phyloP scores from a whole-genome alignment of 257 asterid genomes.

The Nicotiana noctiflora region DNA sequence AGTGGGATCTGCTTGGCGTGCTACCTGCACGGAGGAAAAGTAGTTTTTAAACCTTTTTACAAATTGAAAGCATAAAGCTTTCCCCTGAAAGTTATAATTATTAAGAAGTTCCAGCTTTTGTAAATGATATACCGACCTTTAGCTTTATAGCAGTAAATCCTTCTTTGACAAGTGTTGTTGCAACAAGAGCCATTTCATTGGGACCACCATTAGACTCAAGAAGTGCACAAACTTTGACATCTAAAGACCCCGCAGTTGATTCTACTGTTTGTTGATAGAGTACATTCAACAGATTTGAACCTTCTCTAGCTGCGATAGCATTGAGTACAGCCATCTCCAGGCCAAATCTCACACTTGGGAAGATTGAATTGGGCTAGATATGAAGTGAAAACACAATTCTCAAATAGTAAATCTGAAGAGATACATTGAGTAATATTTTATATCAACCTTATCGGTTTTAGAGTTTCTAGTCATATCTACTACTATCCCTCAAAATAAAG shows the following conservation, averaged over 20 bases:
- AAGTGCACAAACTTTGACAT: slow-evolving; percentile 73
- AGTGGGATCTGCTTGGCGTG: slow-evolving; percentile 60
- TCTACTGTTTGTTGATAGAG: slow-evolving; percentile 43
- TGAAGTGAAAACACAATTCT: slow-evolving; percentile 5
- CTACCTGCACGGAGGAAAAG: slow-evolving; percentile 46
- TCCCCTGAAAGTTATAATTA: background rate
- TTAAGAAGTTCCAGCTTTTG: background rate
- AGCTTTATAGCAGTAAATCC: slow-evolving; percentile 83
- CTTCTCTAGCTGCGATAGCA: slow-evolving; percentile 65
- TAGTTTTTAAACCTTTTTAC: background rate
- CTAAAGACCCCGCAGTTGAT: slow-evolving; percentile 26
- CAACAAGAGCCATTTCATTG: slow-evolving; percentile 56
- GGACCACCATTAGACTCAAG: slow-evolving; percentile 77
- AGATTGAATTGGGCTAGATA: slow-evolving; percentile 70
- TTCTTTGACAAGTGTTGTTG: slow-evolving; percentile 60
- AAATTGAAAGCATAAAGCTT: background rate
- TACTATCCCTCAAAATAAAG: background rate
- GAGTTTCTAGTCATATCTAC: background rate
- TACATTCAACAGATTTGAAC: slow-evolving; percentile 51
- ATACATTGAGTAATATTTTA: background rate
- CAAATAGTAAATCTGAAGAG: background rate
- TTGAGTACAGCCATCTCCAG: slow-evolving; percentile 90
- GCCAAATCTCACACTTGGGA: slow-evolving; percentile 93
- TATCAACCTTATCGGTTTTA: background rate
- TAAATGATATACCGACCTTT: slow-evolving; percentile 37